phyloP scores from a whole-genome alignment of 768 basidiomycete species.

The Mycena filopes region DNA sequence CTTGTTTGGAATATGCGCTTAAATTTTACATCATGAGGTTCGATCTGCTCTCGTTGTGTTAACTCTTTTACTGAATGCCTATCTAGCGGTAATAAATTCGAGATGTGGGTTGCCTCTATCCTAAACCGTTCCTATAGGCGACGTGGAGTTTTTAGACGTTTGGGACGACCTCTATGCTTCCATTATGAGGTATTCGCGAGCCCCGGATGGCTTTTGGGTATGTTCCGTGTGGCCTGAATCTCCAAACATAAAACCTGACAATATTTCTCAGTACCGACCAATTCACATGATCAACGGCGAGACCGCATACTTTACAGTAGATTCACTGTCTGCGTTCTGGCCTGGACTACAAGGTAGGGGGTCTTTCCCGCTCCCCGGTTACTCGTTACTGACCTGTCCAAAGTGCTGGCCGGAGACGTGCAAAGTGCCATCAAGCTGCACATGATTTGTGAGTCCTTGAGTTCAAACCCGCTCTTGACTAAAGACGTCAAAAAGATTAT shows the following conservation, averaged over 20 bases:
- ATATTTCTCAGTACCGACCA: conserved; percentile 73
- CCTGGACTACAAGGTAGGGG: conserved; percentile 80
- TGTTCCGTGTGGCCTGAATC: too few species aligned
- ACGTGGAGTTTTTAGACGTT: conserved; percentile 82
- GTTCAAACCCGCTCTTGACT: neutral
- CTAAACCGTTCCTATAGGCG: conserved; percentile 56
- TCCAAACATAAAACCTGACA: conserved; percentile 5
- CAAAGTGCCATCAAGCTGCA: conserved; percentile 94
- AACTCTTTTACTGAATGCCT: conserved; percentile 12
- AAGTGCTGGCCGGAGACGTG: conserved; percentile 82
- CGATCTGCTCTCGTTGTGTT: neutral
- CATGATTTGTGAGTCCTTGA: conserved; percentile 71
- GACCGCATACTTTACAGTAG: conserved; percentile 80
- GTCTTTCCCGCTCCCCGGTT: neutral
- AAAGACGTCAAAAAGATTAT: conserved; percentile 68
- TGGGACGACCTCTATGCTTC: conserved; percentile 87
- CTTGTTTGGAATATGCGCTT: conserved; percentile 76
- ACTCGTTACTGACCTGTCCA: neutral
- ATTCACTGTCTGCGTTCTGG: conserved; percentile 96
- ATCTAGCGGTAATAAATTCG: conserved; percentile 52
- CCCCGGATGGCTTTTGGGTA: conserved; percentile 91
- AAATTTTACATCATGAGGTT: conserved; percentile 90
- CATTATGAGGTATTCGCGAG: conserved; percentile 86
- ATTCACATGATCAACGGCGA: conserved; percentile 87
- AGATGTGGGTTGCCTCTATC: neutral